Evolutionary conservation across 2,329 filamentous ascomycete species (phyloP), one percentile per base, ranked within the genome.

Genomic region (Purpureocillium lavendulum): DNA sequence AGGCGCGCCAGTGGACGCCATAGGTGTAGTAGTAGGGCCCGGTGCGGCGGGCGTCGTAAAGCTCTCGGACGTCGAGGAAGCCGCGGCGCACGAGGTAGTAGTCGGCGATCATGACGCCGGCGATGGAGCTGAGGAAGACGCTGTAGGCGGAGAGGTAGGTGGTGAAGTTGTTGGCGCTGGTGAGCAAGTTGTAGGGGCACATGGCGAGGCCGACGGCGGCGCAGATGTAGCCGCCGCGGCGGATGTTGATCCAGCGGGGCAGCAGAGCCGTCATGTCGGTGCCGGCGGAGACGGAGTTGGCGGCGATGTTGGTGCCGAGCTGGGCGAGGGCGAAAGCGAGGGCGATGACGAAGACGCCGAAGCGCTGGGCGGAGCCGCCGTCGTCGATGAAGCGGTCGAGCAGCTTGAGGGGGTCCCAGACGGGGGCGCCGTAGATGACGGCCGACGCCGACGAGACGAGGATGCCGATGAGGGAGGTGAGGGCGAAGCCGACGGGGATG

Each of bases 121-220:
- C 88, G 46, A 96, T 94, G 33, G 84, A 87, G 43, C 84, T 89
- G n/a, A 96, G 73, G 64, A 96, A 96, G 41, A 96, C 87, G 3
- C 84, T 88, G 67, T 95, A 95, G 1, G 89, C 84, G 1, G 85
- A 92, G 1, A 96, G 77, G 56, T 95, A 95, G 4, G 86, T 94
- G 1, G 86, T 92, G 66, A 95, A 95, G 61, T 82, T 80, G 67
- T 90, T 94, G 33, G 77, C 77, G 33, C 69, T 69, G 2, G 74
- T 79, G 8, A 94, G 75, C 0, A 95, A 73, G 44, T 85, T 84
- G 77, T 82, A 90, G 0, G 89, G 89, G 57, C 86, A 92, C 77
- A 95, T 94, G 45, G 80, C 83, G 11, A 95, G 69, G 40, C 87
- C 87, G 40, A 94, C 69, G 1, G 72, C 59, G 0, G 88, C 88